Conservation (phyloP, 164 flowering plant species). For the Buxus sempervirens region DNA sequence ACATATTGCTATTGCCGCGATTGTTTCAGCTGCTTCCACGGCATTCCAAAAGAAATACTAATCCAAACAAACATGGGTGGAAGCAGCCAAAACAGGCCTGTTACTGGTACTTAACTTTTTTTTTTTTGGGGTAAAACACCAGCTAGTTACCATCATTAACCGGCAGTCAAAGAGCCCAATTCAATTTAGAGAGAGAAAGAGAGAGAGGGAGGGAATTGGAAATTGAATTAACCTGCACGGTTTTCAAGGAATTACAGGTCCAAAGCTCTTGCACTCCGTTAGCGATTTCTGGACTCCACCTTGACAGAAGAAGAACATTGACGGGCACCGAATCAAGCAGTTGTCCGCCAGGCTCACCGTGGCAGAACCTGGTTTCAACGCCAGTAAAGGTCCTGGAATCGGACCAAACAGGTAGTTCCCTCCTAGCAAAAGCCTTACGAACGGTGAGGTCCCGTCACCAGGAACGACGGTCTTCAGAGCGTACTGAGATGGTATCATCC, state of each 20-base stretch:
- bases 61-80: too few relatives aligned
- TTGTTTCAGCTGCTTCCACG: too few relatives aligned
- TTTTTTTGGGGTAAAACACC: too few relatives aligned
- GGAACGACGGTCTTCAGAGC: conserved; percentile 48
- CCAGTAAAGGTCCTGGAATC: conserved; percentile 58
- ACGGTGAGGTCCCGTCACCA: conserved; percentile 36
- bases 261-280: conserved; percentile 52
- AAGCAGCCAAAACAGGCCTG: too few relatives aligned
- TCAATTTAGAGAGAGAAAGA: background rate
- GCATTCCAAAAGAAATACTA: too few relatives aligned
- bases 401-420: conserved; percentile 79
- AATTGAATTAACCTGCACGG: background rate
- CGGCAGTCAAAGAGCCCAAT: too few relatives aligned
- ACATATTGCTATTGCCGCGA: too few relatives aligned
- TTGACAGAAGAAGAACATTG: conserved; percentile 66
- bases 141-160: too few relatives aligned
- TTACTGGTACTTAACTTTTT: too few relatives aligned
- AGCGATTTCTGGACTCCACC: conserved; percentile 76
- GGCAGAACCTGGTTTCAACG: conserved; percentile 52
- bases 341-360: conserved; percentile 61
- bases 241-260: conserved; percentile 57
- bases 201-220: background rate
- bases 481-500: conserved; percentile 67
- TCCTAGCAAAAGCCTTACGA: conserved; percentile 63
- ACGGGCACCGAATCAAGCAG: conserved; percentile 70